phyloP scores from a whole-genome alignment of 2,329 filamentous ascomycete genomes.

The Fusarium beomiforme region DNA sequence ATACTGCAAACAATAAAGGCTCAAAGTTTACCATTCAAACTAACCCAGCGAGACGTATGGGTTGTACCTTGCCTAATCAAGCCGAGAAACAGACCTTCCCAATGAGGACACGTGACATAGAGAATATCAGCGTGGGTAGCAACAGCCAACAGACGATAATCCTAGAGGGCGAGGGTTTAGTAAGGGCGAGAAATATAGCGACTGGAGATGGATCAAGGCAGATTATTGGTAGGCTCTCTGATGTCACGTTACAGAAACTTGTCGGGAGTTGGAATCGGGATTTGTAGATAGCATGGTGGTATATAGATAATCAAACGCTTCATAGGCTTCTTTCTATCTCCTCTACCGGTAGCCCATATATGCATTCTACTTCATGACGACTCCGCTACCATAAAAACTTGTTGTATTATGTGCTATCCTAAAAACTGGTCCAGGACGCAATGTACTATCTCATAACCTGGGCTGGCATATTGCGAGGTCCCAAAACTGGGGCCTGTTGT shows the following conservation, averaged over 20 bases:
- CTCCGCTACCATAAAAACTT: no score
- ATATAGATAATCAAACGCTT: not conserved
- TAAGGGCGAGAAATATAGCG: no score
- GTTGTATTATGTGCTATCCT: not conserved
- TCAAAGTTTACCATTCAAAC: no score
- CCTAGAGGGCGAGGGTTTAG: not conserved
- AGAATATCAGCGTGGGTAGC: not conserved
- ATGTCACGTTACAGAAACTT: not conserved
- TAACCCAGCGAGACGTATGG: no score
- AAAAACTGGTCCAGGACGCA: not conserved
- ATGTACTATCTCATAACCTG: not conserved
- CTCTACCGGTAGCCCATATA: not conserved
- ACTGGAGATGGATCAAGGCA: not conserved
- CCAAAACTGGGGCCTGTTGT: not conserved
- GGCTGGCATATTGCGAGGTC: not conserved
- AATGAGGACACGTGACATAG: no score
- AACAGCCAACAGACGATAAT: not conserved
- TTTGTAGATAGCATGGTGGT: not conserved
- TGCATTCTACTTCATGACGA: no score
- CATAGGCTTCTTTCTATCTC: not conserved
- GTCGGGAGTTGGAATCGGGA: not conserved
- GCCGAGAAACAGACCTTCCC: no score
- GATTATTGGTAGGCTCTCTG: not conserved
- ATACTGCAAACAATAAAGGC: no score
- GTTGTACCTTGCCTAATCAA: no score